These are phyloP conservation scores for Epichloe gansuensis DNA, from an alignment of 2,329 filamentous ascomycete genomes.

Conservation along the genomic window DNA sequence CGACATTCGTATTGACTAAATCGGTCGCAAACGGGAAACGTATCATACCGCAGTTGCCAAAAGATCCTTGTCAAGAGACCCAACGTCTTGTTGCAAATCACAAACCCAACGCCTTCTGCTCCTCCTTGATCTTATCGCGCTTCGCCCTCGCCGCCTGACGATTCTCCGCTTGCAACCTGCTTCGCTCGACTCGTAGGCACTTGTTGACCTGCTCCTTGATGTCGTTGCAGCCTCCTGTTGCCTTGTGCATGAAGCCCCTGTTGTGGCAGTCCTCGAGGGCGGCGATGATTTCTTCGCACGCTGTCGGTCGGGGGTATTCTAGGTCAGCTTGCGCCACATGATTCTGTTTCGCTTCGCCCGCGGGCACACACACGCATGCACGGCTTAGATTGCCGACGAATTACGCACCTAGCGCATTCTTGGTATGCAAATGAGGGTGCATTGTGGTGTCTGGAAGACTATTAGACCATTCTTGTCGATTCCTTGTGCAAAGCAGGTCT, in stretches of 20 bases:
- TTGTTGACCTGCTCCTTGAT: slow-evolving; percentile 74
- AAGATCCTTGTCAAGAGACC: not conserved
- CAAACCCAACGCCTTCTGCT: slow-evolving; percentile 45
- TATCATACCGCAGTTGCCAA: not conserved
- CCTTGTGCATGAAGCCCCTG: slow-evolving; percentile 83
- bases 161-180: slow-evolving; percentile 67
- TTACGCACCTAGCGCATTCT: slow-evolving; percentile 68
- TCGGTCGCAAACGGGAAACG: not conserved
- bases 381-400: not conserved
- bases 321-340: not conserved
- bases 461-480: not conserved
- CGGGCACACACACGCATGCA: not conserved
- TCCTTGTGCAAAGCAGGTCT: not conserved
- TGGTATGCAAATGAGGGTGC: slow-evolving; percentile 96
- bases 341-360: not conserved
- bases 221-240: slow-evolving; percentile 78
- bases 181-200: slow-evolving; percentile 71
- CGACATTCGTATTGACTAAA: not conserved
- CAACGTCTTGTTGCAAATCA: slow-evolving; percentile 9
- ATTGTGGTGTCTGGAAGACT: slow-evolving; percentile 37
- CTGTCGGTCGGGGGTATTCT: slow-evolving; percentile 33
- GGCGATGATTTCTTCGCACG: slow-evolving; percentile 87
- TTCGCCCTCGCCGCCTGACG: slow-evolving; percentile 55
- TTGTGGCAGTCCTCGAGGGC: slow-evolving; percentile 94
- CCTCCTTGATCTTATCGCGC: slow-evolving; percentile 57